Base-by-base conservation (phyloP, 108 stramenopile species). In the Parmales sp. region DNA sequence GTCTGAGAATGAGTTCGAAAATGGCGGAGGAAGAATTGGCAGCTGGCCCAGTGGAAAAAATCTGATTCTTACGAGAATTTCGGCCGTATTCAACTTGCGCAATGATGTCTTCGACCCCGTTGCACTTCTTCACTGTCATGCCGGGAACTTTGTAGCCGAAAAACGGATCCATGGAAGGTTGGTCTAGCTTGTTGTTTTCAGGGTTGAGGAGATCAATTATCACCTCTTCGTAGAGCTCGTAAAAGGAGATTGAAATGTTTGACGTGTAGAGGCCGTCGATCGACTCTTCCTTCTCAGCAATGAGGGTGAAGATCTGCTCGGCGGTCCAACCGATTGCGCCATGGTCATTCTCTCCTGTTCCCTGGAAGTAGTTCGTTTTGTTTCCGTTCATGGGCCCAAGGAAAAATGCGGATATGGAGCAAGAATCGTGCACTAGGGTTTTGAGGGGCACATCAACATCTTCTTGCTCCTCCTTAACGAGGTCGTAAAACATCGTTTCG, bases 181-280 rank as follows among this genome's bases (percentile, higher is more conserved):
- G 41, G 41, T 43, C n/a, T 6, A 26, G 45, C 23, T 18, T 31
- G 45, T 11, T 23, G 26, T 43, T 66, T 8, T 7, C 28, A 1
- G 25, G 65, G 25, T 65, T 39, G 0, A 67, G n/a, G 25, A 67
- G 39, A 34, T 67, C 66, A 13, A 29, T 45, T 18, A 45, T 43
- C 18, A 67, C 18, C 44, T 67, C 66, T 31, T 48, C 66, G 31
- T 67, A 48, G 23, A 39, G 45, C 34, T 67, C 66, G 20, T 20
- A 28, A n/a, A 45, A 67, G 16, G 6, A 16, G 1, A 67, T 16
- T 16, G 66, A 37, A 6, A 67, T 46, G 0, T 11, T 60, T 34
- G 13, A 28, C 16, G 29, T 60, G 28, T 28, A 60, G 31, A 34
- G 54, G 13, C 31, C 31, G 9, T 20, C 29, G 11, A 34, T 34